Conservation (phyloP, 768 basidiomycete genomes). For the Tylopilus felleus region DNA sequence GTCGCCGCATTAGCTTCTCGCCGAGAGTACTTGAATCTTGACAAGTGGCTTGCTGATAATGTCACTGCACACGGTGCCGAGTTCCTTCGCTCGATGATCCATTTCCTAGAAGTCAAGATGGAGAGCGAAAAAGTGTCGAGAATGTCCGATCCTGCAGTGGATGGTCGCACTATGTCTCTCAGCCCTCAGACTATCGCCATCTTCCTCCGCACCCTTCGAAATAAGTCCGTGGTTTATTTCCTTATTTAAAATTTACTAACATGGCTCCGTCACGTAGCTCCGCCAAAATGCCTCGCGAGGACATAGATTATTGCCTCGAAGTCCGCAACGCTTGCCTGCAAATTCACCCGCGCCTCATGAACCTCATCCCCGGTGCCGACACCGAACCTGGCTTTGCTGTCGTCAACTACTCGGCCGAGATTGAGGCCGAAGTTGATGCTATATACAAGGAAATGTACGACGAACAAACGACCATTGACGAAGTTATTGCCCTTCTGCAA, state of each 20-base stretch:
- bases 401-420: conserved; percentile 81
- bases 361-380: conserved; percentile 80
- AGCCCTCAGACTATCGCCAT: conserved; percentile 87
- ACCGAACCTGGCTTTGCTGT: conserved; percentile 90
- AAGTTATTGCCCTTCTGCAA: conserved; percentile 86
- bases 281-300: conserved; percentile 67
- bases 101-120: conserved; percentile 91
- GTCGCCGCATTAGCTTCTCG: conserved; percentile 92
- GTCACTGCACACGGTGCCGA: conserved; percentile 77
- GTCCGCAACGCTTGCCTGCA: conserved; percentile 91
- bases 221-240: conserved; percentile 51
- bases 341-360: conserved; percentile 95
- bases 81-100: conserved; percentile 83
- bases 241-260: conserved; percentile 2
- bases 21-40: conserved; percentile 90
- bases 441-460: conserved; percentile 99
- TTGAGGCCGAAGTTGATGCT: conserved; percentile 88
- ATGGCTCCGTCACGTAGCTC: conserved; percentile 44
- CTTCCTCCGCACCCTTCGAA: conserved; percentile 85
- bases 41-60: conserved; percentile 94
- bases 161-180: conserved; percentile 82
- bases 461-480: conserved; percentile 90
- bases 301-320: conserved; percentile 85
- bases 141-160: conserved; percentile 72
- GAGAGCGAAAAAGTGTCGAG: conserved; percentile 78